Percentiles rank a stretch among this genome's conserved stretches.
These are phyloP conservation scores for Colletotrichum liriopes DNA, from an alignment of 2,329 filamentous ascomycete species.

Conservation along the genomic window DNA sequence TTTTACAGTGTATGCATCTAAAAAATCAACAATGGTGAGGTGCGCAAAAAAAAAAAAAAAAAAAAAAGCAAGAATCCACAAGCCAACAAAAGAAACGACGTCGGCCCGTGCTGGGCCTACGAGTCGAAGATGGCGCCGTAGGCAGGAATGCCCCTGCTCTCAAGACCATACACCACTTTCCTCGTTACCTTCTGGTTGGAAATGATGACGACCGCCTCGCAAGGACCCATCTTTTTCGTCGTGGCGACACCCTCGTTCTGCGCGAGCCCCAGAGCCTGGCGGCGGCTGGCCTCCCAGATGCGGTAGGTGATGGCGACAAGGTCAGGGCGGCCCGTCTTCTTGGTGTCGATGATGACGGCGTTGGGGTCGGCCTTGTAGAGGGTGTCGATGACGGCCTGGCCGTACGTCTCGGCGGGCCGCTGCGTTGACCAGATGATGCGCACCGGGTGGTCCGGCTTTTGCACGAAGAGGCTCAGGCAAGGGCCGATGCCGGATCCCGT, in stretches of 20 bases:
- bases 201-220: conserved; percentile 82
- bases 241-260: conserved; percentile 2
- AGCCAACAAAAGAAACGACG: not conserved
- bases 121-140: conserved; percentile 83
- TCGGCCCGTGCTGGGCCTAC: conserved; percentile 38
- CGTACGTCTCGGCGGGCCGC: conserved; percentile 74
- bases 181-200: conserved; percentile 78
- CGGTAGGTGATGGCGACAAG: conserved; percentile 53
- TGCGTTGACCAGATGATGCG: conserved; percentile 81
- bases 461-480: conserved; percentile 71
- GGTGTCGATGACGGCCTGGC: conserved; percentile 67
- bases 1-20: not conserved
- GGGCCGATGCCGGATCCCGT: conserved; percentile 84
- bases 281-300: conserved; percentile 46
- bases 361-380: conserved; percentile 72
- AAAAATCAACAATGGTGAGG: not conserved
- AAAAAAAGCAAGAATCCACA: not conserved
- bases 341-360: conserved; percentile 79
- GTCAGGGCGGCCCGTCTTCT: conserved; percentile 71
- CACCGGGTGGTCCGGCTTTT: conserved; percentile 55
- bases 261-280: conserved; percentile 30
- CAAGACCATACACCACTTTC: conserved; percentile 78
- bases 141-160: conserved; percentile 75
- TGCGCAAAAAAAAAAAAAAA: too few relatives aligned
- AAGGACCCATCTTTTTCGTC: conserved; percentile 55